phyloP scores from a whole-genome alignment of 225 moss, liverwort and hornwort genomes.

The Thuidium tamariscinum region DNA sequence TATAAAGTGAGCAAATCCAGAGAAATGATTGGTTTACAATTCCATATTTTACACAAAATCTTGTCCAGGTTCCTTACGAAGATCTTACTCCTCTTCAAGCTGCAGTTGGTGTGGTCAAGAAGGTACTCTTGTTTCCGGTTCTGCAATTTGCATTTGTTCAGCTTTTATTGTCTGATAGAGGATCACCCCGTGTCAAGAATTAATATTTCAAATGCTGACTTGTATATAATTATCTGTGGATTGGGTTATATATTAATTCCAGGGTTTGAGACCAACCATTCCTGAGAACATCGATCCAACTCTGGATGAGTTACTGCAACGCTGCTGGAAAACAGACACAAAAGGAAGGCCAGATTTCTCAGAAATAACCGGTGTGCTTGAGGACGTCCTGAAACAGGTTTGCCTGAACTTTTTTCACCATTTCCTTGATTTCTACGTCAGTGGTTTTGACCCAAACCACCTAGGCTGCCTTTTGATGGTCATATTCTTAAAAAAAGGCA shows the following conservation, averaged over 20 bases:
- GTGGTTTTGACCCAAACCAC: background rate
- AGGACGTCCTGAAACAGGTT: conserved; percentile 16
- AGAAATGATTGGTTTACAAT: background rate
- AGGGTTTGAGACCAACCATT: conserved; percentile 77
- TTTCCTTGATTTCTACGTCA: background rate
- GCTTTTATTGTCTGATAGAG: background rate
- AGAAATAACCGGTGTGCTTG: conserved; percentile 22
- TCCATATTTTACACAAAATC: background rate
- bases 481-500: no score
- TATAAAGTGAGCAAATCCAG: background rate
- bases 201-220: background rate
- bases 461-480: no score
- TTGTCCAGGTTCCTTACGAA: conserved; percentile 67
- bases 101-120: conserved; percentile 89
- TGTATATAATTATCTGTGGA: background rate
- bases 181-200: background rate
- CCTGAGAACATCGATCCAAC: conserved; percentile 53
- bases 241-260: background rate
- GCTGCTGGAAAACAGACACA: conserved; percentile 21
- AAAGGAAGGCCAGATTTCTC: conserved; percentile 15
- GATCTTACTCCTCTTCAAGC: conserved; percentile 90
- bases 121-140: conserved; percentile 24
- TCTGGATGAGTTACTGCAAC: conserved; percentile 19
- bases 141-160: background rate
- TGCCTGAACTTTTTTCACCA: background rate